Conservation (phyloP, 192 early-diverging fungal species). For the Endogone sp. region DNA sequence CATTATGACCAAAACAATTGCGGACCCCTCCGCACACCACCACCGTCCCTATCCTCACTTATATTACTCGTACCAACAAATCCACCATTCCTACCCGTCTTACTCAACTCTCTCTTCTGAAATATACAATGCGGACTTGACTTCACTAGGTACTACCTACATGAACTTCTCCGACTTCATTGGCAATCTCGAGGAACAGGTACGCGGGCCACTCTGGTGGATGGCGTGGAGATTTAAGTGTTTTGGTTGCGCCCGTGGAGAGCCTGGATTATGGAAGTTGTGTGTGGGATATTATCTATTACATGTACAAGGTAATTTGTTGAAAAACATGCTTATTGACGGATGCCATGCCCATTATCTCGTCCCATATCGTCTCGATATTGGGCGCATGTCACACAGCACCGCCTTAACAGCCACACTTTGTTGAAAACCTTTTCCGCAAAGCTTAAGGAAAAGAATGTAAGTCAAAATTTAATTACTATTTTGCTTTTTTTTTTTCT, state of each 20-base stretch:
- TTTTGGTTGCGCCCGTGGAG: too few relatives aligned
- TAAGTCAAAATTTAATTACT: constrained; percentile 13
- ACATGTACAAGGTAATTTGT: constrained; percentile 1
- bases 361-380: background rate
- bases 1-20: background rate
- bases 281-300: background rate
- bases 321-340: background rate
- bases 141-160: constrained; percentile 7
- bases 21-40: background rate
- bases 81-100: background rate
- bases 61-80: background rate
- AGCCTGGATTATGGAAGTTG: background rate
- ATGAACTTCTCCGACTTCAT: constrained; percentile 30
- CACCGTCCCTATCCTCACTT: background rate
- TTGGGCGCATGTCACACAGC: constrained; percentile 12
- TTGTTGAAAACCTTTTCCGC: constrained; percentile 22
- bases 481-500: constrained; percentile 11
- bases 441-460: constrained; percentile 25
- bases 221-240: background rate
- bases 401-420: constrained; percentile 14
- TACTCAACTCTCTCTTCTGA: background rate
- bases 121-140: background rate
- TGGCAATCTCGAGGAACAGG: constrained; percentile 28
- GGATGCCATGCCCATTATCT: too few relatives aligned
- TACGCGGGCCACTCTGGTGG: too few relatives aligned